These are phyloP conservation scores for Martensiomyces pterosporus DNA, from an alignment of 192 early-diverging fungal species.

Conservation along the genomic window DNA sequence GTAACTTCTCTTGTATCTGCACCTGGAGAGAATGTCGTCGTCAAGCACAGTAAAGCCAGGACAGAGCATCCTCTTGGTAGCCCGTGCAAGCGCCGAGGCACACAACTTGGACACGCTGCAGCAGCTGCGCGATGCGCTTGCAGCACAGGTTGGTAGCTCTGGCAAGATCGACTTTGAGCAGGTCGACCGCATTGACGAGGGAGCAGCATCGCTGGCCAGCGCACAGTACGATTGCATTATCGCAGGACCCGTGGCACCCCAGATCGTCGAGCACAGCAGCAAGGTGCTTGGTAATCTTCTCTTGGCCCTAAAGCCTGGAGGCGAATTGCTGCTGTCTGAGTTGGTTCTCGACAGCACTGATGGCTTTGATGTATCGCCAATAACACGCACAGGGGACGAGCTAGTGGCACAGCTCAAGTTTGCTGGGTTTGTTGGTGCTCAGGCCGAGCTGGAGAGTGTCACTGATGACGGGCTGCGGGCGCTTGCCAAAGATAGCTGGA, in stretches of 20 bases:
- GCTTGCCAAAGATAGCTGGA: constrained; percentile 58
- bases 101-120: constrained; percentile 31
- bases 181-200: constrained; percentile 67
- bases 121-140: constrained; percentile 47
- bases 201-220: constrained; percentile 51
- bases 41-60: constrained; percentile 19
- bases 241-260: constrained; percentile 52
- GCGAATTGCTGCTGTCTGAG: constrained; percentile 64
- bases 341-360: constrained; percentile 53
- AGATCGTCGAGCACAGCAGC: constrained; percentile 61
- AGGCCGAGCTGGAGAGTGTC: constrained; percentile 40
- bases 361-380: constrained; percentile 41
- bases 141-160: constrained; percentile 50
- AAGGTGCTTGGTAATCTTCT: constrained; percentile 59
- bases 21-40: constrained; percentile 1
- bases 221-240: constrained; percentile 61
- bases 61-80: constrained; percentile 33
- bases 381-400: constrained; percentile 56
- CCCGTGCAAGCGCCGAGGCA: constrained; percentile 26
- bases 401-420: constrained; percentile 72
- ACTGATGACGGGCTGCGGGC: constrained; percentile 42
- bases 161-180: constrained; percentile 81
- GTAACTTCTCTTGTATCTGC: too few species aligned
- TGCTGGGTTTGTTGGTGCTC: constrained; percentile 77
- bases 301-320: constrained; percentile 63